Evolutionary conservation across 225 moss, liverwort and hornwort species (phyloP).

Genomic region (Neckera pumila): DNA sequence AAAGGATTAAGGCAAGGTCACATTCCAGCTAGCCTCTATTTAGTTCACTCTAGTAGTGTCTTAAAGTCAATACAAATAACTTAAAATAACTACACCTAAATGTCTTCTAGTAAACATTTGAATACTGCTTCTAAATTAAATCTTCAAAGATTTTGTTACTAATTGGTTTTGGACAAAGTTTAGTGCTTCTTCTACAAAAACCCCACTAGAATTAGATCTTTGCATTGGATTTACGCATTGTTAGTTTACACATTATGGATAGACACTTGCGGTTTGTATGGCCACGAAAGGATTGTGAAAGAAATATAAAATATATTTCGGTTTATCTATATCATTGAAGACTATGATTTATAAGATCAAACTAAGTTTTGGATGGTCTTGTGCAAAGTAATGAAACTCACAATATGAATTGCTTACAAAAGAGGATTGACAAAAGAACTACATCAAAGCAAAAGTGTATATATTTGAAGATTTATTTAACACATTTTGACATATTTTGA

Average conservation of each 20-base stretch:
- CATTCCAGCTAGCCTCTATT: background rate
- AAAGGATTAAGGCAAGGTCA: background rate
- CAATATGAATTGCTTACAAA: background rate
- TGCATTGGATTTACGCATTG: background rate
- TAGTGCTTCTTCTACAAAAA: background rate
- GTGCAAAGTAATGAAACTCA: background rate
- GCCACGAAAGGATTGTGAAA: background rate
- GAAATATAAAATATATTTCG: background rate
- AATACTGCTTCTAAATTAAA: background rate
- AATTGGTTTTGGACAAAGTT: no score
- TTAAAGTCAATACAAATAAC: background rate
- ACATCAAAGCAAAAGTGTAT: background rate
- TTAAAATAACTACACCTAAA: no score
- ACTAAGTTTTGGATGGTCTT: background rate
- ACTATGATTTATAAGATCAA: background rate
- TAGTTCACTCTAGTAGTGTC: background rate
- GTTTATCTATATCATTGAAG: background rate
- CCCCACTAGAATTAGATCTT: background rate
- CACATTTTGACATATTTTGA: accelerated
- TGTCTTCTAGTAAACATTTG: background rate
- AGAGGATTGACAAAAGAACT: background rate
- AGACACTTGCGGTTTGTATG: background rate
- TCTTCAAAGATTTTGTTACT: background rate
- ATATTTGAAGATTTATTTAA: background rate
- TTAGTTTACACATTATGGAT: background rate